Evolutionary conservation across 129 eudicot species (phyloP).

Genomic region (Cynara cardunculus): DNA sequence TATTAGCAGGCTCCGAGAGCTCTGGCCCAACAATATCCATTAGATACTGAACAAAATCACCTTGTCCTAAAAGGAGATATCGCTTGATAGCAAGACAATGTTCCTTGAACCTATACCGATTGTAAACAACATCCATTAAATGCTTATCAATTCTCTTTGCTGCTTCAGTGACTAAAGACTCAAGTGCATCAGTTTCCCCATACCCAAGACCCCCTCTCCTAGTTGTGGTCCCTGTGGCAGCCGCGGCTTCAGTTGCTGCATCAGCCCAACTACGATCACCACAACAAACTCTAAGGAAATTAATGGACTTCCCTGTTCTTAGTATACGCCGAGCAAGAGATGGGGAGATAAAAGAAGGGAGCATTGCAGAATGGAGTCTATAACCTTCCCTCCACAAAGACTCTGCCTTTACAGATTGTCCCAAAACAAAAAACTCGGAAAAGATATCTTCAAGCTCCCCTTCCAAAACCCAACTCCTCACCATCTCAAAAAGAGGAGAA

Average conservation of each 20-base stretch:
- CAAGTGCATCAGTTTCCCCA: conserved; percentile 97
- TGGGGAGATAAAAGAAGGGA: conserved; percentile 90
- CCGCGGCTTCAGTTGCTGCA: conserved; percentile 93
- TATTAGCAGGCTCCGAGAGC: conserved; percentile 92
- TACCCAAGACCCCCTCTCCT: conserved; percentile 93
- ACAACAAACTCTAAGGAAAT: conserved; percentile 93
- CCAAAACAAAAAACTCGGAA: conserved; percentile 82
- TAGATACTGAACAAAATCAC: conserved; percentile 94
- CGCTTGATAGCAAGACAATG: conserved; percentile 97
- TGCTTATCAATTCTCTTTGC: conserved; percentile 89
- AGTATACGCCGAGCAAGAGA: conserved; percentile 85
- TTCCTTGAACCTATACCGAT: conserved; percentile 79
- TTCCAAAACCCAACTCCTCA: conserved; percentile 98
- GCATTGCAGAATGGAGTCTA: conserved; percentile 82
- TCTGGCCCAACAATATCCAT: conserved; percentile 98
- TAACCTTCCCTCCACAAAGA: conserved; percentile 98
- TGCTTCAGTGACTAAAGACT: conserved; percentile 86
- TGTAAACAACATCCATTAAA: conserved; percentile 79
- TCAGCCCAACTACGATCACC: conserved; percentile 97
- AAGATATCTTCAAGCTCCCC: conserved; percentile 98
- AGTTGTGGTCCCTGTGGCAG: conserved; percentile 91
- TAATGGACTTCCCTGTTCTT: conserved; percentile 95
- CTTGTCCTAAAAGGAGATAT: conserved; percentile 88
- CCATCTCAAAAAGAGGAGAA: conserved; percentile 98
- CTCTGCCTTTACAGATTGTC: conserved; percentile 93